phyloP scores from a whole-genome alignment of 129 eudicot species.

The Heracleum sosnowskyi region DNA sequence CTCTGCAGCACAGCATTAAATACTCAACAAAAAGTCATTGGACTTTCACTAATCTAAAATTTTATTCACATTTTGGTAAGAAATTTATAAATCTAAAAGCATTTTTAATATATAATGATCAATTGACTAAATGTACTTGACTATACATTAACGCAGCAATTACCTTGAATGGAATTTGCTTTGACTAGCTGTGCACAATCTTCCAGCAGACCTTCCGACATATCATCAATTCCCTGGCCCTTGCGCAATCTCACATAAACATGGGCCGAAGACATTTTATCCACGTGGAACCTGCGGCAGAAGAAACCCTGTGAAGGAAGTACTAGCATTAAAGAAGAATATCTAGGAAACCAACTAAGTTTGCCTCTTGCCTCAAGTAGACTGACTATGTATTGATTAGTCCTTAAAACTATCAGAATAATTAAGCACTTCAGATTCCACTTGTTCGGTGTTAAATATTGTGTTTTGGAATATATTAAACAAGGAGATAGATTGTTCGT shows the following conservation, averaged over 20 bases:
- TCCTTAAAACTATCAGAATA: background rate
- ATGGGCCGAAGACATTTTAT: constrained; percentile 98
- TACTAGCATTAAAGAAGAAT: constrained; percentile 10
- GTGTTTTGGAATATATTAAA: too few species aligned
- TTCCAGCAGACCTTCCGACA: constrained; percentile 88
- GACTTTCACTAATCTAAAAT: background rate
- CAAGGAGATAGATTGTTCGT: too few species aligned
- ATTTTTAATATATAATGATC: background rate
- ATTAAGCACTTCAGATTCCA: background rate
- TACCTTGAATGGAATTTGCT: constrained; percentile 98
- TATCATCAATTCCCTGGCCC: constrained; percentile 85
- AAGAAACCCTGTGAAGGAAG: constrained; percentile 33
- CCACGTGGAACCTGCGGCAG: constrained; percentile 90
- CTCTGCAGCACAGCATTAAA: background rate
- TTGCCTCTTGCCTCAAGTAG: background rate
- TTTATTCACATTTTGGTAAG: background rate
- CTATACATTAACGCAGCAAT: constrained; percentile 2
- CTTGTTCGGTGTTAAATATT: too few species aligned
- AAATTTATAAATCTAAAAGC: background rate
- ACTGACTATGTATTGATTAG: background rate
- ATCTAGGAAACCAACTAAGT: background rate
- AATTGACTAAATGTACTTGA: background rate
- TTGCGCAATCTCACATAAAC: constrained; percentile 83
- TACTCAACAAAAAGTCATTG: background rate
- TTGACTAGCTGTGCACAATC: constrained; percentile 97